Evolutionary conservation across 805 yeast species (phyloP).

Genomic region (Saturnispora sekii): DNA sequence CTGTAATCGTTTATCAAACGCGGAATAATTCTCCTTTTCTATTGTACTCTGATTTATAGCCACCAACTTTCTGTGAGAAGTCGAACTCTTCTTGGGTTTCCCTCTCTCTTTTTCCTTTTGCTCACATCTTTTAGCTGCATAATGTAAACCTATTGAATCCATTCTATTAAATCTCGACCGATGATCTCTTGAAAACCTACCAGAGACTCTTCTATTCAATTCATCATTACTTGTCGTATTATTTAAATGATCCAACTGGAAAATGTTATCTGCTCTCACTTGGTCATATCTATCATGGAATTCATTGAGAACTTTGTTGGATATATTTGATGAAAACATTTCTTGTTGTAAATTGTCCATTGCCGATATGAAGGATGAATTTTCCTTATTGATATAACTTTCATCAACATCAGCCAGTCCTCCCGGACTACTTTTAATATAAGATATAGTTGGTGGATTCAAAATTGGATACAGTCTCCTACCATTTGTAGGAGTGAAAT

Average conservation of each 20-base stretch:
- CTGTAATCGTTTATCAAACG: conserved; percentile 22
- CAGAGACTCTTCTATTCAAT: conserved; percentile 20
- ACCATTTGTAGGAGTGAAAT: conserved; percentile 25
- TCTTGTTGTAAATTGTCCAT: conserved; percentile 31
- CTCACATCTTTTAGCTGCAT: conserved; percentile 30
- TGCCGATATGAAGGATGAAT: conserved; percentile 20
- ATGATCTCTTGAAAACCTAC: conserved; percentile 36
- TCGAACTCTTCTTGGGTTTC: background rate
- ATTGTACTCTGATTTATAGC: background rate
- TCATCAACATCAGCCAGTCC: conserved; percentile 15
- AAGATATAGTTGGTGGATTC: conserved; percentile 10
- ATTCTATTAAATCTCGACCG: conserved; percentile 38
- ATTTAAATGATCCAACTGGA: conserved; percentile 20
- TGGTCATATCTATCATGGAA: conserved; percentile 33
- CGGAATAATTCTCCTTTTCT: conserved; percentile 5
- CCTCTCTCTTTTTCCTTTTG: conserved; percentile 3
- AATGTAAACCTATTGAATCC: conserved; percentile 42
- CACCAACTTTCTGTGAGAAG: conserved; percentile 1
- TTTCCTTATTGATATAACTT: conserved; percentile 25
- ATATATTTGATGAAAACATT: conserved; percentile 39
- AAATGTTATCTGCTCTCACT: conserved; percentile 25
- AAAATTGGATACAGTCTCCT: conserved; percentile 20
- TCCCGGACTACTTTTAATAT: conserved; percentile 1
- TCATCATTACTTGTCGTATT: conserved; percentile 17
- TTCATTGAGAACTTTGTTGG: conserved; percentile 36